These are phyloP conservation scores for Chloranthus sessilifolius DNA, from an alignment of 164 flowering plant species.

Conservation along the genomic window DNA sequence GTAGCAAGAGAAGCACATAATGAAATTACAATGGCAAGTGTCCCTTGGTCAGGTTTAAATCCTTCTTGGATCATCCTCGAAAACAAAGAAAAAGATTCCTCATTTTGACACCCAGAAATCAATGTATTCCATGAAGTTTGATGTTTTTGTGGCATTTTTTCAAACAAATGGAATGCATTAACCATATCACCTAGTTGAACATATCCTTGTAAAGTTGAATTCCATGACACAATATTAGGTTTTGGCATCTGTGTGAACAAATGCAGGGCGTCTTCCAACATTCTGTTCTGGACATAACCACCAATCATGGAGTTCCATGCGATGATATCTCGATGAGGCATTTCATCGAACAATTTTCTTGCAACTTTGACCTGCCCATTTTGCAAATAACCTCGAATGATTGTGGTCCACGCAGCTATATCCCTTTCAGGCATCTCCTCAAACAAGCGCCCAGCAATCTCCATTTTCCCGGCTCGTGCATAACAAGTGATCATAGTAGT, in stretches of 20 bases:
- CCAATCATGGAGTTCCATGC: slow-evolving; percentile 34
- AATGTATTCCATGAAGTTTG: slow-evolving; percentile 43
- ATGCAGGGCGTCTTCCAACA: slow-evolving; percentile 26
- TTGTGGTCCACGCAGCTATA: slow-evolving; percentile 21
- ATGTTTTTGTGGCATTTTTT: slow-evolving; percentile 25
- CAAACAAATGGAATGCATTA: slow-evolving; percentile 23
- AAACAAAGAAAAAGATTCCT: slow-evolving; percentile 27
- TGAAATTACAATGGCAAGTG: slow-evolving; percentile 25
- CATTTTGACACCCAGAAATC: slow-evolving; percentile 32
- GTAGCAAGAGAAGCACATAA: slow-evolving; percentile 27
- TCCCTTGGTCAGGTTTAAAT: slow-evolving; percentile 33
- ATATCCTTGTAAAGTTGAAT: slow-evolving; percentile 32
- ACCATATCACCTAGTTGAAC: slow-evolving; percentile 25
- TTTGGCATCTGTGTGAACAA: slow-evolving; percentile 29
- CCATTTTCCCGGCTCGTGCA: slow-evolving; percentile 20
- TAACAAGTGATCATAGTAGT: slow-evolving; percentile 24
- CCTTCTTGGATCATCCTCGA: slow-evolving; percentile 26
- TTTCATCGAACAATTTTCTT: slow-evolving; percentile 13
- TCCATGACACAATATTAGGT: slow-evolving; percentile 31
- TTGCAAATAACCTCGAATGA: slow-evolving; percentile 18
- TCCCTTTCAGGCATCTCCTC: slow-evolving; percentile 26
- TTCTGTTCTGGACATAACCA: slow-evolving; percentile 31
- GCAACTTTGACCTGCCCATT: slow-evolving; percentile 17
- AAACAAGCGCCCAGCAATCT: slow-evolving; percentile 17
- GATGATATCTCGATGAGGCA: slow-evolving; percentile 24